These are phyloP conservation scores for Pythium monospermum DNA, from an alignment of 352 stramenopile species.

Conservation along the genomic window DNA sequence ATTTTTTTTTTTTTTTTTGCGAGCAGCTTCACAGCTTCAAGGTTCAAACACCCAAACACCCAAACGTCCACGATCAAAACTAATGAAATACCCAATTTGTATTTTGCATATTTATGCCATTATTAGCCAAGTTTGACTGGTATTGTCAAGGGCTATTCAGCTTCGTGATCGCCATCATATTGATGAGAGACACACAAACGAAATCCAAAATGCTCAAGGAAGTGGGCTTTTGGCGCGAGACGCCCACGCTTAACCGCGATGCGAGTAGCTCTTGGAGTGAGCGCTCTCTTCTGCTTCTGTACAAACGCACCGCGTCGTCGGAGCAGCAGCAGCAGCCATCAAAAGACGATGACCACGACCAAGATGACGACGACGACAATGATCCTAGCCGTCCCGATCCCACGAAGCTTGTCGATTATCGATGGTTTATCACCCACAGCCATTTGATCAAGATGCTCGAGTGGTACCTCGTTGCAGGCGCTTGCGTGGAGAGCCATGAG, in stretches of 20 bases:
- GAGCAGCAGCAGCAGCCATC: background rate
- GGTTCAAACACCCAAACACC: too few species aligned
- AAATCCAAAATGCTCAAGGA: slow-evolving; percentile 12
- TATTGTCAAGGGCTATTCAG: too few species aligned
- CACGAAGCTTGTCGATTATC: slow-evolving; percentile 39
- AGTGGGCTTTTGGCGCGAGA: slow-evolving; percentile 17
- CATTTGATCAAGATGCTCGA: slow-evolving; percentile 32
- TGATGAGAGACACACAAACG: too few species aligned
- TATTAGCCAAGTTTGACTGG: too few species aligned
- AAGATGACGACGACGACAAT: slow-evolving; percentile 9
- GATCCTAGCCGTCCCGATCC: slow-evolving; percentile 34
- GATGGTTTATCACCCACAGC: slow-evolving; percentile 33
- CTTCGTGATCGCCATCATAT: too few species aligned
- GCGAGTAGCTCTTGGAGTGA: background rate
- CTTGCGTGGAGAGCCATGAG: slow-evolving; percentile 73
- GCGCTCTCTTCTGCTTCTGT: slow-evolving; percentile 2
- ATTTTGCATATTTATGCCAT: too few species aligned
- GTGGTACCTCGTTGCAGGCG: slow-evolving; percentile 50
- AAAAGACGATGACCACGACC: background rate
- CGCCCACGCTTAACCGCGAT: slow-evolving; percentile 3
- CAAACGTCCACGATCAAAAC: too few species aligned
- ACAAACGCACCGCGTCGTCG: background rate
- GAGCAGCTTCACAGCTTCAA: too few species aligned
- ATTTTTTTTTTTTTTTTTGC: too few species aligned
- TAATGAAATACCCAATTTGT: too few species aligned